Conservation (phyloP, 257 asterid genomes). For the Ocimum tenuiflorum region DNA sequence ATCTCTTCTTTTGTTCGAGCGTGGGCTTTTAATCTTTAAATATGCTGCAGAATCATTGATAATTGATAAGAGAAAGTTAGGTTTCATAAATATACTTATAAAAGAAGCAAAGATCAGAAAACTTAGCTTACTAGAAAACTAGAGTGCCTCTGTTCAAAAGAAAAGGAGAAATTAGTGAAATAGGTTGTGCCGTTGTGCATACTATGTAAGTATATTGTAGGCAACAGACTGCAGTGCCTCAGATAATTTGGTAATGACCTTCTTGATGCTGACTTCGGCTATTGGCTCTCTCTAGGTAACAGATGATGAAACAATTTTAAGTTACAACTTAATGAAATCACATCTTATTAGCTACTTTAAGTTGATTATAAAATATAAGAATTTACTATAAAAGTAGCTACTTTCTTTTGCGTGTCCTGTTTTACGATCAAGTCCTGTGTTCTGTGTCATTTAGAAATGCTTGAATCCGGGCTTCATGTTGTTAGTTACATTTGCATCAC, state of each 20-base stretch:
- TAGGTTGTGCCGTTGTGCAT: neutral
- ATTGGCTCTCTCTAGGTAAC: neutral
- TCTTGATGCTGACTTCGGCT: neutral
- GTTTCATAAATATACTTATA: neutral
- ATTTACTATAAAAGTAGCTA: too few species aligned
- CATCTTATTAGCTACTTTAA: neutral
- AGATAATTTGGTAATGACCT: neutral
- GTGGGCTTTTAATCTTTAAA: too few species aligned
- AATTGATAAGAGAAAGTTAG: neutral
- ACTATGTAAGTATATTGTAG: neutral
- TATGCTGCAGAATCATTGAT: too few species aligned
- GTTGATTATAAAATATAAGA: neutral
- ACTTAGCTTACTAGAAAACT: neutral
- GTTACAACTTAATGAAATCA: neutral
- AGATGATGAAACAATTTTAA: neutral
- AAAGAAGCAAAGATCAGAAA: neutral
- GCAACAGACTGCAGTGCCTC: neutral
- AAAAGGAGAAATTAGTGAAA: neutral
- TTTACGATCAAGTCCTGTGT: neutral
- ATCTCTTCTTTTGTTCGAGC: conserved; percentile 6
- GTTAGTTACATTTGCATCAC: neutral
- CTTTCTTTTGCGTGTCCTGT: neutral
- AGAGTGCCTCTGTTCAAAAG: neutral
- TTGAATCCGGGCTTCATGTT: neutral
- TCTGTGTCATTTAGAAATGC: conserved; percentile 8